phyloP scores from a whole-genome alignment of 2,329 filamentous ascomycete species.

The Berkeleyomyces basicola region DNA sequence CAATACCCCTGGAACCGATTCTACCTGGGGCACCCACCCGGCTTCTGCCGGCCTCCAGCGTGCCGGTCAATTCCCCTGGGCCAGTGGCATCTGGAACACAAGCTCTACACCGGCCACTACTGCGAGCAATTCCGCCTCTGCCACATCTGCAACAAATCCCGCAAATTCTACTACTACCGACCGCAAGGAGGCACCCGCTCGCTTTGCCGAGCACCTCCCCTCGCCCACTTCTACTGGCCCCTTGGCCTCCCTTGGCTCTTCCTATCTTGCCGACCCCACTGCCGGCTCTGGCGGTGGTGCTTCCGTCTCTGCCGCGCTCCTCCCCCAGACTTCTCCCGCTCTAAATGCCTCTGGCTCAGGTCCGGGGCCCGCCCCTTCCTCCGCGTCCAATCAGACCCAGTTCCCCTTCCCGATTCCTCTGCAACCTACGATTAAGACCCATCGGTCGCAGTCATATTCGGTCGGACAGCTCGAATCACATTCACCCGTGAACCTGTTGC shows the following conservation, averaged over 20 bases:
- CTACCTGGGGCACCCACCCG: constrained; percentile 38
- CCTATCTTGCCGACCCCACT: constrained; percentile 34
- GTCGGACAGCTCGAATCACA: constrained; percentile 78
- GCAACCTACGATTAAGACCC: constrained; percentile 80
- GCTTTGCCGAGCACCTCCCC: constrained; percentile 56
- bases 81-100: constrained; percentile 69
- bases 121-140: background rate
- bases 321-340: constrained; percentile 33
- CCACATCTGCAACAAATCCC: background rate
- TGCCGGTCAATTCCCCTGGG: constrained; percentile 47
- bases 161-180: constrained; percentile 26
- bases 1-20: constrained; percentile 58
- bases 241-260: constrained; percentile 25
- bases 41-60: constrained; percentile 34
- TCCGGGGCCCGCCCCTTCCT: constrained; percentile 34
- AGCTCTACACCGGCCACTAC: constrained; percentile 1
- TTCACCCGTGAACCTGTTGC: constrained; percentile 25
- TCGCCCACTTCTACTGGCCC: constrained; percentile 51
- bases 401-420: constrained; percentile 79
- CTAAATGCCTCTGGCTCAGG: constrained; percentile 25
- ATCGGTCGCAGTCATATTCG: constrained; percentile 91
- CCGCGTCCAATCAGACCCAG: constrained; percentile 41
- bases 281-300: constrained; percentile 22
- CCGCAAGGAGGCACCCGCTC: constrained; percentile 59
- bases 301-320: constrained; percentile 27